These are phyloP conservation scores for Dictyostelium intermedium DNA, from an alignment of 78 protist species.

Conservation along the genomic window DNA sequence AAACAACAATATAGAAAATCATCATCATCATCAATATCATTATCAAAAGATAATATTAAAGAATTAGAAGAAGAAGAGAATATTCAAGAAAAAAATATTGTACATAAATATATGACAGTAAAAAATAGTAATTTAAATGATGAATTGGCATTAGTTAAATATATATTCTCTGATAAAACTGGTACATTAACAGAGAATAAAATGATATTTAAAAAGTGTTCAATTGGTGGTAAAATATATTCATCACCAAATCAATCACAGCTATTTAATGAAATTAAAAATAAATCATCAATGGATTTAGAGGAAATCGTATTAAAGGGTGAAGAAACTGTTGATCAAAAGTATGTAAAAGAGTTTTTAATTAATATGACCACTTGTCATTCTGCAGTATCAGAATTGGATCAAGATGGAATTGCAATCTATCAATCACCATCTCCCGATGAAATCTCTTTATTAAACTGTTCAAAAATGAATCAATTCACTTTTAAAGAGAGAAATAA, in stretches of 20 bases:
- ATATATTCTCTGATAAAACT: constrained; percentile 83
- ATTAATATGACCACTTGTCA: constrained; percentile 23
- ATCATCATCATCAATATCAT: constrained; percentile 69
- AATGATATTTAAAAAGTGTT: constrained; percentile 70
- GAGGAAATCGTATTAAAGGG: neutral
- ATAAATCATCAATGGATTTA: neutral
- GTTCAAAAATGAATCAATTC: constrained; percentile 80
- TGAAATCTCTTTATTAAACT: constrained; percentile 79
- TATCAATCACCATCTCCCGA: constrained; percentile 81
- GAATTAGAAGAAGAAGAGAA: constrained; percentile 17
- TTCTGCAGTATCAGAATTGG: neutral
- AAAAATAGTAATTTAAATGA: constrained; percentile 71
- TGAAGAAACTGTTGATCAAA: neutral
- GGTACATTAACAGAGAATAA: constrained; percentile 87
- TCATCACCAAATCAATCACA: neutral
- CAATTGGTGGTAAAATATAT: constrained; percentile 34
- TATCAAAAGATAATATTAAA: constrained; percentile 83
- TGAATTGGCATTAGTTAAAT: constrained; percentile 72
- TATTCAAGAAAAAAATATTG: neutral
- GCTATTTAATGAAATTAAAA: neutral
- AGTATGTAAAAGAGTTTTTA: neutral
- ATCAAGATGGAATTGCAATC: neutral
- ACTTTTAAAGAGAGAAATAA: neutral
- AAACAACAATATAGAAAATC: neutral
- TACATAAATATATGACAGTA: constrained; percentile 25